A percentile compares a stretch with the other conserved stretches of the same genome.
Conservation (phyloP, 140 eudicot genomes). For the Anethum foeniculum region DNA sequence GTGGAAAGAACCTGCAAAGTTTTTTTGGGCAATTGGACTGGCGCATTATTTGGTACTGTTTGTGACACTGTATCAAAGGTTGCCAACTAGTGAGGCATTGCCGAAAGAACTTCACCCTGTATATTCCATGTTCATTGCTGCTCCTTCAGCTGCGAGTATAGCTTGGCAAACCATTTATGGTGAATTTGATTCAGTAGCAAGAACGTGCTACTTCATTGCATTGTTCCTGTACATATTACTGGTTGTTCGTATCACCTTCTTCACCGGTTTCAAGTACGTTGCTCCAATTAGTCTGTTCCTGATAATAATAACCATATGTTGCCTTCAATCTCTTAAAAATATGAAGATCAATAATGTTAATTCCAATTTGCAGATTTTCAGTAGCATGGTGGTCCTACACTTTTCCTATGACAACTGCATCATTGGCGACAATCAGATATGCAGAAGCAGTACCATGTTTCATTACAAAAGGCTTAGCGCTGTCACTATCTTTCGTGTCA, state of each 20-base stretch:
- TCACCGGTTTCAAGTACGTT: conserved; percentile 71
- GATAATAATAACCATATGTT: neutral
- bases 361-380: conserved; percentile 50
- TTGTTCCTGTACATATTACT: conserved; percentile 67
- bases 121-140: conserved; percentile 89
- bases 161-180: conserved; percentile 90
- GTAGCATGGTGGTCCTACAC: conserved; percentile 99
- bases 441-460: conserved; percentile 61
- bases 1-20: conserved; percentile 76
- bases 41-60: conserved; percentile 93
- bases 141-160: conserved; percentile 86
- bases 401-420: conserved; percentile 90
- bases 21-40: conserved; percentile 86
- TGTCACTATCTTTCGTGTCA: conserved; percentile 70
- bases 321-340: neutral
- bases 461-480: conserved; percentile 60
- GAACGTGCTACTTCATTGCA: conserved; percentile 88
- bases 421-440: conserved; percentile 81
- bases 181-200: conserved; percentile 70
- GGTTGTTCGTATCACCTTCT: conserved; percentile 81
- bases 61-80: conserved; percentile 79
- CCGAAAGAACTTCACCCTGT: conserved; percentile 97
- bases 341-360: neutral
- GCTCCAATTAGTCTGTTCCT: neutral
- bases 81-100: conserved; percentile 86